Evolutionary conservation across 352 stramenopile genomes (phyloP).

Genomic region (Pythium utonaiense): DNA sequence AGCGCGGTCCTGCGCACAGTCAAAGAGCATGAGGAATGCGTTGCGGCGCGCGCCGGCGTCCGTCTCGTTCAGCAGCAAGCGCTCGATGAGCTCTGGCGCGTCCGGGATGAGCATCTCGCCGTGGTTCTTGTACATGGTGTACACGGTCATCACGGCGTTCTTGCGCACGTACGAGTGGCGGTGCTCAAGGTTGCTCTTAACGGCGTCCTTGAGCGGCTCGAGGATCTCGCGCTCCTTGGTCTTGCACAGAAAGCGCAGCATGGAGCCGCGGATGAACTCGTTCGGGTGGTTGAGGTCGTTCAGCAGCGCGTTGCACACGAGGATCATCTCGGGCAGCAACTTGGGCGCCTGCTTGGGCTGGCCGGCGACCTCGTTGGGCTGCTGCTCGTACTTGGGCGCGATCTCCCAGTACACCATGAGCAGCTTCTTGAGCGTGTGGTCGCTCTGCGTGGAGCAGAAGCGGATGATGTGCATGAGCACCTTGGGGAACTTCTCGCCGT

Average conservation of each 20-base stretch:
- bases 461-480: constrained; percentile 99
- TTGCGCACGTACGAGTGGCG: constrained; percentile 98
- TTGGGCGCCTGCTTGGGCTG: constrained; percentile 72
- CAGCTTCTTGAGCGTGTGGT: constrained; percentile 99
- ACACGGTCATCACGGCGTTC: constrained; percentile 98
- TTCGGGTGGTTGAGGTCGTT: constrained; percentile 99
- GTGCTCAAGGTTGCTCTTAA: constrained; percentile 98
- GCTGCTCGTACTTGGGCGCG: constrained; percentile 95
- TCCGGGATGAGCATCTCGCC: constrained; percentile 95
- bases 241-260: constrained; percentile 99
- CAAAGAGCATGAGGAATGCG: constrained; percentile 99
- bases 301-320: constrained; percentile 99
- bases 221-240: constrained; percentile 97
- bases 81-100: constrained; percentile 96
- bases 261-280: constrained; percentile 99
- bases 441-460: constrained; percentile 98
- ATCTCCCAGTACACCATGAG: constrained; percentile 99
- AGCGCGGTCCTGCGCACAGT: constrained; percentile 95
- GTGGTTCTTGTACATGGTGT: constrained; percentile 97
- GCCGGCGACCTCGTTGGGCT: constrained; percentile 29
- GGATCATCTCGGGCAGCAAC: constrained; percentile 99
- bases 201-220: constrained; percentile 83
- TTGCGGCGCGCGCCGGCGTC: constrained; percentile 95
- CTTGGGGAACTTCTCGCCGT: constrained; percentile 97
- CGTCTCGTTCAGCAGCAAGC: constrained; percentile 93